Conservation (phyloP, 225 moss, liverwort and hornwort genomes). For the Pleurozium schreberi region DNA sequence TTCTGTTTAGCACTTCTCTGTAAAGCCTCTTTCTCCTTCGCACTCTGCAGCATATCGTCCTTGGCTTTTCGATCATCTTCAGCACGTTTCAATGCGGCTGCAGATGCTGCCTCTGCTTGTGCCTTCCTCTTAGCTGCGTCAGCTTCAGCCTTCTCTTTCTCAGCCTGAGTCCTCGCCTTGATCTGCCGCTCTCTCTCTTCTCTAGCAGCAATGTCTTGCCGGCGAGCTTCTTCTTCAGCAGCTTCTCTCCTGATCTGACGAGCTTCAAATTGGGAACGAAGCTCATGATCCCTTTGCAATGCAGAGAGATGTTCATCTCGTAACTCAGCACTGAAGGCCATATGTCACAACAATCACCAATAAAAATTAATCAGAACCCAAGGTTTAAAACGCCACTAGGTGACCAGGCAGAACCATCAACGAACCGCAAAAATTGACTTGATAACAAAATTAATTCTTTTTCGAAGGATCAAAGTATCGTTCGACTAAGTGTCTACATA, state of each 20-base stretch:
- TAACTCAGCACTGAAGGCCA: conserved; percentile 65
- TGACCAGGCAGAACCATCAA: background rate
- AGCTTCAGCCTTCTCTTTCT: conserved; percentile 53
- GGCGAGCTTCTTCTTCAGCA: conserved; percentile 85
- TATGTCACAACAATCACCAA: background rate
- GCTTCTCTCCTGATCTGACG: conserved; percentile 86
- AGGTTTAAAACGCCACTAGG: background rate
- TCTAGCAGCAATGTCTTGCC: conserved; percentile 52
- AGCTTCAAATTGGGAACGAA: conserved; percentile 88
- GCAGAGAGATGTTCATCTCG: conserved; percentile 80
- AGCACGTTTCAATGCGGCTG: conserved; percentile 67
- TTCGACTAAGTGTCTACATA: background rate
- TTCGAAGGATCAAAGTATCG: background rate
- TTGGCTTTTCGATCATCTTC: conserved; percentile 39
- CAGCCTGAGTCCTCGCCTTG: conserved; percentile 53
- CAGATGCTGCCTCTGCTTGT: conserved; percentile 64
- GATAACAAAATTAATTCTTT: background rate
- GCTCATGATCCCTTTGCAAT: conserved; percentile 85
- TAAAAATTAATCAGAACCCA: background rate
- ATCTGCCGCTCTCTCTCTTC: conserved; percentile 53
- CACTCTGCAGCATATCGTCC: conserved; percentile 27
- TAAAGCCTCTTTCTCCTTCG: conserved; percentile 5
- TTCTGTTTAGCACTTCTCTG: conserved; percentile 1
- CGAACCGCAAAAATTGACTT: background rate
- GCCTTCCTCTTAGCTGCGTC: conserved; percentile 62